These are phyloP conservation scores for Trichocladium uniseriatum DNA, from an alignment of 495 filamentous ascomycete genomes.

Conservation along the genomic window DNA sequence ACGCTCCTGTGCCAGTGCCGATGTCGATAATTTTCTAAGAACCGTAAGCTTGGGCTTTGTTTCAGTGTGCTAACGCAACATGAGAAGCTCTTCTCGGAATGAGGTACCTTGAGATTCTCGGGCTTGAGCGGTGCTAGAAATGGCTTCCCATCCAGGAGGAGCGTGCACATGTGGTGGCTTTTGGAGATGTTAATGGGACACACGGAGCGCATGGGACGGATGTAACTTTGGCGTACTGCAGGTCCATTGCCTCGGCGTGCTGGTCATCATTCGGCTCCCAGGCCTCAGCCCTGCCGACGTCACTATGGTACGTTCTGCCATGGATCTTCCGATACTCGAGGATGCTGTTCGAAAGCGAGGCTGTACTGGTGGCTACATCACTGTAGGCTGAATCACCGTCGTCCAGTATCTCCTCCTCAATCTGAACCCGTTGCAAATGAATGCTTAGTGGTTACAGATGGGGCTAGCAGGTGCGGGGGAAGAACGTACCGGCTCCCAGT, in stretches of 20 bases:
- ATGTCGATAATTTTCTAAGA: too few relatives aligned
- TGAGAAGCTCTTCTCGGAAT: too few relatives aligned
- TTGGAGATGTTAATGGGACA: too few relatives aligned
- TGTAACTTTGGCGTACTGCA: neutral
- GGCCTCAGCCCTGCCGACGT: slow-evolving; percentile 21
- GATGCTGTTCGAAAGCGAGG: slow-evolving; percentile 20
- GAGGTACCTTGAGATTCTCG: neutral
- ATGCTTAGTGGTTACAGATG: neutral
- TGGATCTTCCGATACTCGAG: slow-evolving; percentile 20
- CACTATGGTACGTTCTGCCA: slow-evolving; percentile 22
- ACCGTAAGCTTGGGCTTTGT: too few relatives aligned
- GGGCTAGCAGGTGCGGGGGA: neutral
- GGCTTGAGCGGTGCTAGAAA: too few relatives aligned
- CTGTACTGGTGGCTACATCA: slow-evolving; percentile 2
- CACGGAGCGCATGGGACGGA: too few relatives aligned
- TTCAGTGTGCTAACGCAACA: too few relatives aligned
- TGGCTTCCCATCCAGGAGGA: too few relatives aligned
- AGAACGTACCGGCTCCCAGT: slow-evolving; percentile 1
- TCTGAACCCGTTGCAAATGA: neutral
- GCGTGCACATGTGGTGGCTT: too few relatives aligned
- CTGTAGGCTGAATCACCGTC: neutral
- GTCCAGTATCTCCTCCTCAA: neutral
- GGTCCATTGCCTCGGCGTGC: neutral
- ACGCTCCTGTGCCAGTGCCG: too few relatives aligned
- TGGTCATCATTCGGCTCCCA: neutral